Base-by-base conservation (phyloP, 441 rosid genomes). In the Gossypium trilobum region DNA sequence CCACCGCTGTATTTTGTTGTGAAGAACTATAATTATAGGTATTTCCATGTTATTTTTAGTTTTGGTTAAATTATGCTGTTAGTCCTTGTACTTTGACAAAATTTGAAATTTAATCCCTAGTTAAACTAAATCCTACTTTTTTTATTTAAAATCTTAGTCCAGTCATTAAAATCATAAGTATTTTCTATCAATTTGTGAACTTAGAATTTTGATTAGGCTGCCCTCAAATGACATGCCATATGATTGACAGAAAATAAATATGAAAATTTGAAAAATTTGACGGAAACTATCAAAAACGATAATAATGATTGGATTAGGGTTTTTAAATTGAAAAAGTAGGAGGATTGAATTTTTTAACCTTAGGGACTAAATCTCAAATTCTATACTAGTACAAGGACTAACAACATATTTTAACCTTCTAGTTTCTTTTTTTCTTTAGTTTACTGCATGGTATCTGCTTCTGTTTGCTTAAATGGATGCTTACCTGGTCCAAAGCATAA, bases 1-100 rank as follows among this genome's bases (percentile, higher is more conserved):
- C 93, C 99, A 5, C 99, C 99, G 0, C 74, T 95, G 7, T 95
- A 92, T 80, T 95, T 95, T 81, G 97, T 95, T 68, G 90, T 92
- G 72, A 95, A 95, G 83, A 87, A 92, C 78, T 95, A 84, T 78
- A 95, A 95, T 74, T 95, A 91, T 77, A 95, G 99, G 99, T 92
- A 81, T 78, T 52, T 63, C 65, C 44, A 39, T 50, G 62, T 68
- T 57, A 70, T 48, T 19, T 57, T 46, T 51, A 50, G 14, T 25
- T 68, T 78, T 78, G 48, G n/a, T 42, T 42, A 42, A 42, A 42
- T 10, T 42, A 42, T 10, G 48, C 48, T 42, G 48, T 42, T 42
- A 42, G 48, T 10, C 48, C 48, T 42, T 39, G 9, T 39, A 9
- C 46, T 39, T 42, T 42, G 4, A 42, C 48, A 42, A 42, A 42